Percentiles rank a stretch among this genome's conserved stretches.
These are phyloP conservation scores for Eremothecium cymbalariae DNA, from an alignment of 1,139 yeast species.

Conservation along the genomic window DNA sequence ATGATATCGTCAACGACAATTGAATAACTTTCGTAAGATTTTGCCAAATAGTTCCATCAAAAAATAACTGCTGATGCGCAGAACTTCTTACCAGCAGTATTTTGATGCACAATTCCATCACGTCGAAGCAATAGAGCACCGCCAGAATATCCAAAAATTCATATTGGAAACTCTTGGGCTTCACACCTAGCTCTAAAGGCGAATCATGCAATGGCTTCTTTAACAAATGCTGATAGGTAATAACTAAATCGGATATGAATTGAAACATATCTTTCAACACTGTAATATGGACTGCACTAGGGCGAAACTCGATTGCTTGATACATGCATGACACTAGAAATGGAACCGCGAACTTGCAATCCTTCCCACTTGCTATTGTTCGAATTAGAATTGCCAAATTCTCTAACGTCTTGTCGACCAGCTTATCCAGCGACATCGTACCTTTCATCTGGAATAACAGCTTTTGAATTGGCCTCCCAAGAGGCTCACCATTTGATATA, in stretches of 20 bases:
- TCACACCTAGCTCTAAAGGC: slow-evolving; percentile 15
- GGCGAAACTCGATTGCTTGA: slow-evolving; percentile 47
- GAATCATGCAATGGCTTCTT: slow-evolving; percentile 22
- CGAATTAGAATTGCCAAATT: slow-evolving; percentile 32
- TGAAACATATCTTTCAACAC: slow-evolving; percentile 29
- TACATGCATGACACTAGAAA: slow-evolving; percentile 47
- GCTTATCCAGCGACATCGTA: slow-evolving; percentile 20
- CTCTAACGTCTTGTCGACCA: slow-evolving; percentile 32
- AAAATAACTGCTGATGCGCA: slow-evolving; percentile 14
- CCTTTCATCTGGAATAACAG: slow-evolving; percentile 17
- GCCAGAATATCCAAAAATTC: slow-evolving; percentile 43
- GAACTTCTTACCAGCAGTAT: slow-evolving; percentile 19
- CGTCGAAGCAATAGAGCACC: slow-evolving; percentile 46
- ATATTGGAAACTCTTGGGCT: slow-evolving; percentile 29
- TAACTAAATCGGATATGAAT: slow-evolving; percentile 24
- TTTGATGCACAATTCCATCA: slow-evolving; percentile 39
- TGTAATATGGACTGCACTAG: slow-evolving; percentile 42
- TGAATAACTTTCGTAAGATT: slow-evolving; percentile 22
- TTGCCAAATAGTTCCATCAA: slow-evolving; percentile 17
- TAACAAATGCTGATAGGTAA: slow-evolving; percentile 22
- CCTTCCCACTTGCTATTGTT: slow-evolving; percentile 21
- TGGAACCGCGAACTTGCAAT: slow-evolving; percentile 38
- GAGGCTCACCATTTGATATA: slow-evolving; percentile 28
- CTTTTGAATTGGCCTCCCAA: slow-evolving; percentile 24
- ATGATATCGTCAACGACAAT: slow-evolving; percentile 26